phyloP scores from a whole-genome alignment of 768 basidiomycete species.

The Lactarius sanguifluus region DNA sequence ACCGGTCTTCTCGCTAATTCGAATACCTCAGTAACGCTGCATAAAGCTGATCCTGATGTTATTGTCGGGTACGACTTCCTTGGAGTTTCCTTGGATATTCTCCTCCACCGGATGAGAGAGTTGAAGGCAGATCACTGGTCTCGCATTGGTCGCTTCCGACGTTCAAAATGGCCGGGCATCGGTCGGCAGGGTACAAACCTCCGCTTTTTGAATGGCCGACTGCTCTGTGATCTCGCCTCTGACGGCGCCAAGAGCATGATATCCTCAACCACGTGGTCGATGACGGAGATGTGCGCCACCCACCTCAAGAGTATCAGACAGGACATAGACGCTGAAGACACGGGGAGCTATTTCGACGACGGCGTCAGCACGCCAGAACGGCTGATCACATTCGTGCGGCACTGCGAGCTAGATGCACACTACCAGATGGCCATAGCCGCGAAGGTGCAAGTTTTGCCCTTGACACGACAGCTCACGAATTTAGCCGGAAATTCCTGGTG shows the following conservation, averaged over 20 bases:
- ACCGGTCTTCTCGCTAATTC: slow-evolving; percentile 9
- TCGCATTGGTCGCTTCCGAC: slow-evolving; percentile 84
- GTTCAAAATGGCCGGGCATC: slow-evolving; percentile 78
- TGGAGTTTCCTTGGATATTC: slow-evolving; percentile 84
- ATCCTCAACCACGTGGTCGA: slow-evolving; percentile 94
- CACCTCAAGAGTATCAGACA: slow-evolving; percentile 84
- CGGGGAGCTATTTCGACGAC: slow-evolving; percentile 85
- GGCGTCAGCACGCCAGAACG: slow-evolving; percentile 71
- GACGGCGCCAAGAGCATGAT: slow-evolving; percentile 98
- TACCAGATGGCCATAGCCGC: slow-evolving; percentile 96
- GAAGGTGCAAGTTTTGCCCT: slow-evolving; percentile 89
- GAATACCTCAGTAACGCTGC: slow-evolving; percentile 54
- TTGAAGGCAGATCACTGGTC: slow-evolving; percentile 94
- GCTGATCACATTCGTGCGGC: slow-evolving; percentile 84
- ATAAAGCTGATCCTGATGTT: slow-evolving; percentile 90
- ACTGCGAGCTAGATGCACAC: slow-evolving; percentile 95
- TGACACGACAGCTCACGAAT: slow-evolving; percentile 92
- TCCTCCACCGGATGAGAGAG: slow-evolving; percentile 88
- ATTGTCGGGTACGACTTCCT: slow-evolving; percentile 94
- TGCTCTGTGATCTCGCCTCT: slow-evolving; percentile 91
- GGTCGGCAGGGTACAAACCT: slow-evolving; percentile 83
- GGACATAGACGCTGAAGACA: slow-evolving; percentile 96
- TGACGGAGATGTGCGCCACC: slow-evolving; percentile 94
- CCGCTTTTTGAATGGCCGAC: slow-evolving; percentile 76
- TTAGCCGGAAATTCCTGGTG: slow-evolving; percentile 97